Conservation (phyloP, 805 yeast species). For the Lipomyces anomalus region DNA sequence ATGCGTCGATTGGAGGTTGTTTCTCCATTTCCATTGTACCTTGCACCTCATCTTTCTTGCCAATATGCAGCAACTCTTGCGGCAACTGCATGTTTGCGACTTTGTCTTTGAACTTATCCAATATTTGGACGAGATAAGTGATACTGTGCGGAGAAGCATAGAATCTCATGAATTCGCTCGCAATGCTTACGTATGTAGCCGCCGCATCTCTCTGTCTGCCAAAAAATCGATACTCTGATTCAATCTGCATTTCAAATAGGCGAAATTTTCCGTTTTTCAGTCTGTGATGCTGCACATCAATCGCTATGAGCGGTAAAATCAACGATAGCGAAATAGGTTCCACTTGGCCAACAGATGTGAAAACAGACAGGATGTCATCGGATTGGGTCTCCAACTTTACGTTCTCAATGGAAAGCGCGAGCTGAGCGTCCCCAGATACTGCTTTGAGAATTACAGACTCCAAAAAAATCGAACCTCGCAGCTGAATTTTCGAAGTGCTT, state of each 20-base stretch:
- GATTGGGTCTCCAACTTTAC: constrained; percentile 9
- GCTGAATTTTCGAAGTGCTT: background rate
- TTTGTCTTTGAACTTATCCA: constrained; percentile 18
- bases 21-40: background rate
- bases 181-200: background rate
- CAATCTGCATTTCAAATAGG: background rate
- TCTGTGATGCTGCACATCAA: background rate
- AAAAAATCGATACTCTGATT: background rate
- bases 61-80: constrained; percentile 10
- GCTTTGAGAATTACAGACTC: constrained; percentile 12
- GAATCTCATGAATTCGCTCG: background rate
- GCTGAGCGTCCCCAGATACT: constrained; percentile 6
- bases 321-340: background rate
- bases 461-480: constrained; percentile 10
- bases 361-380: background rate
- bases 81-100: constrained; percentile 16
- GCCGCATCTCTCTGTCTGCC: background rate
- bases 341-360: background rate
- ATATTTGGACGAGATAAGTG: constrained; percentile 16
- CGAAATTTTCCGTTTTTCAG: background rate
- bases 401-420: constrained; percentile 9
- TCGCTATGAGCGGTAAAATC: background rate
- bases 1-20: background rate
- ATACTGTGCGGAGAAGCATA: constrained; percentile 16
- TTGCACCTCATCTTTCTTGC: background rate